A percentile compares a stretch with the other conserved stretches of the same genome.
These are phyloP conservation scores for Hysterangium stoloniferum DNA, from an alignment of 768 basidiomycete genomes.

Conservation along the genomic window DNA sequence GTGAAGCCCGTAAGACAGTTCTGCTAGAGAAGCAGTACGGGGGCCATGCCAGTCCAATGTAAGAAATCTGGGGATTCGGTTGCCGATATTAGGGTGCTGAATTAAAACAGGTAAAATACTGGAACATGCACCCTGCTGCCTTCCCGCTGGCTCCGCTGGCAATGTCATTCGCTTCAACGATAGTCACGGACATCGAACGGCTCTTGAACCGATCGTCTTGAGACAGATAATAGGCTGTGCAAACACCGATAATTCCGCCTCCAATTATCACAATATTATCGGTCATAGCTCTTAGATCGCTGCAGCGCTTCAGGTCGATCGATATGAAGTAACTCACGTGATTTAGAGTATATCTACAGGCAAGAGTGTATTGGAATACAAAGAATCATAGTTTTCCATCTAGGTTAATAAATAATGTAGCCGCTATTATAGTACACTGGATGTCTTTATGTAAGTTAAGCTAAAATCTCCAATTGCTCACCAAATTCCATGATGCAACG, in stretches of 20 bases:
- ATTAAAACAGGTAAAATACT: not conserved
- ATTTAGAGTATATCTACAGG: too few relatives aligned
- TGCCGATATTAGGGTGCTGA: conserved; percentile 24
- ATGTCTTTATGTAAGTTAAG: too few relatives aligned
- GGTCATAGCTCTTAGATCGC: too few relatives aligned
- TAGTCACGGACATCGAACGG: conserved; percentile 28
- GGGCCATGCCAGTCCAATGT: conserved; percentile 34
- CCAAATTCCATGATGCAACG: too few relatives aligned
- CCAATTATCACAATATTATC: conserved; percentile 35
- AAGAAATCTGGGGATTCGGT: conserved; percentile 34
- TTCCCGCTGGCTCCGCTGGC: conserved; percentile 10
- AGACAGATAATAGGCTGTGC: conserved; percentile 35
- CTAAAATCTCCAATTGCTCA: too few relatives aligned
- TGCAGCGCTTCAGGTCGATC: too few relatives aligned
- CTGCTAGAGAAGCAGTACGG: conserved; percentile 24
- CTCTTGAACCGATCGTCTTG: conserved; percentile 17
- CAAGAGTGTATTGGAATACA: too few relatives aligned
- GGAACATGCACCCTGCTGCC: conserved; percentile 10
- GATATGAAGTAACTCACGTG: too few relatives aligned
- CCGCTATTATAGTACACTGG: too few relatives aligned
- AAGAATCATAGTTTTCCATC: too few relatives aligned
- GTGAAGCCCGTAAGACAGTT: conserved; percentile 33
- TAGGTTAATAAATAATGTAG: too few relatives aligned
- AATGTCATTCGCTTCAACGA: conserved; percentile 8
- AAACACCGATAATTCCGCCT: conserved; percentile 39